Conservation (phyloP, 129 eudicot genomes). For the Arctium minus region DNA sequence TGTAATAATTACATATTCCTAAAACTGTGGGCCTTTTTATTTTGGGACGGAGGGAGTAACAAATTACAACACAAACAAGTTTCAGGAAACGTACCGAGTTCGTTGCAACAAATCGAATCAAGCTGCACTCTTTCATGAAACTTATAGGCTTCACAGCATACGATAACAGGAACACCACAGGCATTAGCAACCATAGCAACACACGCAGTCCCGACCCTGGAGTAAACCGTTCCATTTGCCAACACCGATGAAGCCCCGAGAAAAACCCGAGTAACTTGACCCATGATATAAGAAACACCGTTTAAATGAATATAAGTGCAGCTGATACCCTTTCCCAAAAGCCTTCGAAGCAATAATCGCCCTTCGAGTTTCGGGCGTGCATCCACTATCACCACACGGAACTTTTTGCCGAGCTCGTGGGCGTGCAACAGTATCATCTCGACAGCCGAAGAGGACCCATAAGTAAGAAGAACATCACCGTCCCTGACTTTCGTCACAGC, state of each 20-base stretch:
- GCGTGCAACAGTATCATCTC: conserved; percentile 85
- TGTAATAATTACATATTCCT: too few relatives aligned
- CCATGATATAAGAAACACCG: conserved; percentile 93
- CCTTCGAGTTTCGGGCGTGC: conserved; percentile 99
- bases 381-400: conserved; percentile 88
- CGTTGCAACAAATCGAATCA: conserved; percentile 94
- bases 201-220: conserved; percentile 95
- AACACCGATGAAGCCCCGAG: conserved; percentile 91
- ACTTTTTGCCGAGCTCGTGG: conserved; percentile 76
- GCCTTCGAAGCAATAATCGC: conserved; percentile 66
- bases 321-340: conserved; percentile 77
- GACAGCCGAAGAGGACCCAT: conserved; percentile 86
- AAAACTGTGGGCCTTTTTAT: too few relatives aligned
- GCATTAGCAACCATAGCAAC: conserved; percentile 99
- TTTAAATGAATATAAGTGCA: conserved; percentile 90
- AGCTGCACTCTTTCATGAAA: conserved; percentile 98
- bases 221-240: conserved; percentile 93
- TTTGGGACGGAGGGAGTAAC: neutral
- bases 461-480: conserved; percentile 92
- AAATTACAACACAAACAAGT: neutral
- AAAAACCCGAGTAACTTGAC: conserved; percentile 80
- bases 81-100: conserved; percentile 66
- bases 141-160: conserved; percentile 98
- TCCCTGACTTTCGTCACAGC: conserved; percentile 95
- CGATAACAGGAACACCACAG: conserved; percentile 78